Percentiles rank a stretch among this genome's conserved stretches.
These are phyloP conservation scores for Starmera stellimalicola DNA, from an alignment of 1,139 yeast genomes.

Conservation along the genomic window DNA sequence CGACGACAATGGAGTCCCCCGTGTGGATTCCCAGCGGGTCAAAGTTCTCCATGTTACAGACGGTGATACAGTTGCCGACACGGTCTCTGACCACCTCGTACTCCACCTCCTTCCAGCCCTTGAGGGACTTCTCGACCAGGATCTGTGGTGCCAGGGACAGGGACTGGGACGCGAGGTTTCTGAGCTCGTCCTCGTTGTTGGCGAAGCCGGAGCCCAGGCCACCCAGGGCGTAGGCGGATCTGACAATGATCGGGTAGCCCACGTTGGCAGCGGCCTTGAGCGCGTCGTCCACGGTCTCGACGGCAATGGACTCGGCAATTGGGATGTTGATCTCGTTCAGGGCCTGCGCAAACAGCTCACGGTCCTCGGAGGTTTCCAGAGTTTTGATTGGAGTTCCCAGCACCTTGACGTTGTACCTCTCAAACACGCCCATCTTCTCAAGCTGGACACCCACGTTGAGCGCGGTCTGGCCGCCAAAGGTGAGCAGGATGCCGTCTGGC, in stretches of 20 bases:
- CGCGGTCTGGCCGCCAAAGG: constrained; percentile 98
- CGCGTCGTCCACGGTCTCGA: constrained; percentile 88
- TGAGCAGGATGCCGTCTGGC: constrained; percentile 90
- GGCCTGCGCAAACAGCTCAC: constrained; percentile 92
- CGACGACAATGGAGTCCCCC: constrained; percentile 98
- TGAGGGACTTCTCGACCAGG: constrained; percentile 89
- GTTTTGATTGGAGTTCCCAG: constrained; percentile 96
- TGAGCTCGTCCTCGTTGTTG: constrained; percentile 66
- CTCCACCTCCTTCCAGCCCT: constrained; percentile 99
- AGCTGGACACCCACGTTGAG: constrained; percentile 91
- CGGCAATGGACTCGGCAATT: constrained; percentile 94
- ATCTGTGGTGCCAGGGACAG: constrained; percentile 89
- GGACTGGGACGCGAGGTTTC: constrained; percentile 81
- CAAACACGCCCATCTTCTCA: constrained; percentile 89
- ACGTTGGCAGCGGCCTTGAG: constrained; percentile 75
- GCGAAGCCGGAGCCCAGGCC: constrained; percentile 99
- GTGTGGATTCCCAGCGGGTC: constrained; percentile 98
- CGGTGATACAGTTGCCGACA: constrained; percentile 95
- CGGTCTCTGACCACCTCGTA: constrained; percentile 98
- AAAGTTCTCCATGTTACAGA: constrained; percentile 98
- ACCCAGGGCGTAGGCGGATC: constrained; percentile 96
- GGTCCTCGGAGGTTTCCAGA: constrained; percentile 91
- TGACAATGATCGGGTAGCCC: constrained; percentile 94
- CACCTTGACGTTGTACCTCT: constrained; percentile 85
- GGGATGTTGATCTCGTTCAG: constrained; percentile 90